Percentiles rank a stretch among this genome's conserved stretches.
These are phyloP conservation scores for Pythium sukuiense DNA, from an alignment of 352 stramenopile species.

Conservation along the genomic window DNA sequence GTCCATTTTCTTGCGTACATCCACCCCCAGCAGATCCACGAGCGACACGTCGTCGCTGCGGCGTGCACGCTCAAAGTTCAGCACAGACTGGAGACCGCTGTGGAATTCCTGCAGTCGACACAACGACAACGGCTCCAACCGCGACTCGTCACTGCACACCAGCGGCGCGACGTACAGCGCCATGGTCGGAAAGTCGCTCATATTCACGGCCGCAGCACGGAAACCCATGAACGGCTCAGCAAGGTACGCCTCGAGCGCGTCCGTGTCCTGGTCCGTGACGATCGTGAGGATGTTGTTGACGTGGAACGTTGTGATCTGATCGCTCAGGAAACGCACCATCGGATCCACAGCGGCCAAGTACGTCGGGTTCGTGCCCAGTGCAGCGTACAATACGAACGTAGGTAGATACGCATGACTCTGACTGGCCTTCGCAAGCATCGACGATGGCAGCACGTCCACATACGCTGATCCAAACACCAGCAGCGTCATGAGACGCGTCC, in stretches of 20 bases:
- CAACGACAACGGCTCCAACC: conserved; percentile 4
- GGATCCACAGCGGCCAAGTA: neutral
- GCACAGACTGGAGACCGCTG: conserved; percentile 2
- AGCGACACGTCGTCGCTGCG: conserved; percentile 2
- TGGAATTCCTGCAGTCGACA: conserved; percentile 1
- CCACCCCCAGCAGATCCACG: conserved; percentile 8
- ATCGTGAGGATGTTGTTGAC: conserved; percentile 12
- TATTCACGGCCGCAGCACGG: neutral
- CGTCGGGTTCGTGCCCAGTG: conserved; percentile 2
- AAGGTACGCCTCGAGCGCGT: conserved; percentile 1
- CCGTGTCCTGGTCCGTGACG: conserved; percentile 1
- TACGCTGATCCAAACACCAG: conserved; percentile 7
- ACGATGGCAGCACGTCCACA: conserved; percentile 1
- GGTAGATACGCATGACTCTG: neutral
- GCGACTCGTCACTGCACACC: conserved; percentile 4
- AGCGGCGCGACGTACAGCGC: conserved; percentile 5
- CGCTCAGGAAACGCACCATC: conserved; percentile 11
- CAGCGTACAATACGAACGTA: conserved; percentile 7
- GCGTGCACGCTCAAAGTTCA: conserved; percentile 6
- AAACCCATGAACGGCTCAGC: conserved; percentile 7
- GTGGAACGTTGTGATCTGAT: conserved; percentile 13
- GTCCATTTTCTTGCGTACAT: conserved; percentile 19
- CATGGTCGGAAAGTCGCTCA: conserved; percentile 8
- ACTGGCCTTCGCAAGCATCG: neutral
- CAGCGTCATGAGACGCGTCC: conserved; percentile 13